phyloP scores from a whole-genome alignment of 257 asterid species.

The Paulownia fortunei region DNA sequence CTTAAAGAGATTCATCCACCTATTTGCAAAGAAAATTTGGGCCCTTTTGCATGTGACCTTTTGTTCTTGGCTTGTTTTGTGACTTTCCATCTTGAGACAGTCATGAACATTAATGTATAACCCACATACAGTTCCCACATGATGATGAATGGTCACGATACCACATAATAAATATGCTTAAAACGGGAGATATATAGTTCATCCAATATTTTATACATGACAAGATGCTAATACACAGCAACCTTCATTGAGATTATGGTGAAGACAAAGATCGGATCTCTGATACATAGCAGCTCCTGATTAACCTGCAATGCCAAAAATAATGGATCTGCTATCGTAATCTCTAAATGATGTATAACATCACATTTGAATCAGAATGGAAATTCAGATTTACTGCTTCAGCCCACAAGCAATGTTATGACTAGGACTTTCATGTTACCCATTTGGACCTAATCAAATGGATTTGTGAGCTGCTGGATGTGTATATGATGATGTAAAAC shows the following conservation, averaged over 20 bases:
- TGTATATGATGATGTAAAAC: too few species aligned
- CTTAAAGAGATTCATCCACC: too few species aligned
- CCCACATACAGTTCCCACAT: too few species aligned
- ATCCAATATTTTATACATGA: conserved; percentile 13
- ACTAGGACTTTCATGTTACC: background rate
- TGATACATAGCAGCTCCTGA: background rate
- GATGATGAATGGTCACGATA: too few species aligned
- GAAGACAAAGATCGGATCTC: background rate
- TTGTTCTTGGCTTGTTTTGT: too few species aligned
- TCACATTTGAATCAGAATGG: background rate
- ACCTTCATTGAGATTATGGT: conserved; percentile 9
- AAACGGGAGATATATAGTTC: background rate
- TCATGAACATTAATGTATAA: too few species aligned
- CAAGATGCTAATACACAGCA: conserved; percentile 21
- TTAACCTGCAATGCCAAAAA: conserved; percentile 27
- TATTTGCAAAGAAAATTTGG: too few species aligned
- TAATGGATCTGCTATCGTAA: background rate
- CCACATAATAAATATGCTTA: background rate
- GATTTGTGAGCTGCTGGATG: too few species aligned
- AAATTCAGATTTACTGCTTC: background rate
- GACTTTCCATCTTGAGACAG: too few species aligned
- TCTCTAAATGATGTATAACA: background rate
- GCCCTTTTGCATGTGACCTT: too few species aligned
- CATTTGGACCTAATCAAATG: too few species aligned
- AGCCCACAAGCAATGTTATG: background rate